These are phyloP conservation scores for Dianthus caryophyllus DNA, from an alignment of 148 eudicot species.

Conservation along the genomic window DNA sequence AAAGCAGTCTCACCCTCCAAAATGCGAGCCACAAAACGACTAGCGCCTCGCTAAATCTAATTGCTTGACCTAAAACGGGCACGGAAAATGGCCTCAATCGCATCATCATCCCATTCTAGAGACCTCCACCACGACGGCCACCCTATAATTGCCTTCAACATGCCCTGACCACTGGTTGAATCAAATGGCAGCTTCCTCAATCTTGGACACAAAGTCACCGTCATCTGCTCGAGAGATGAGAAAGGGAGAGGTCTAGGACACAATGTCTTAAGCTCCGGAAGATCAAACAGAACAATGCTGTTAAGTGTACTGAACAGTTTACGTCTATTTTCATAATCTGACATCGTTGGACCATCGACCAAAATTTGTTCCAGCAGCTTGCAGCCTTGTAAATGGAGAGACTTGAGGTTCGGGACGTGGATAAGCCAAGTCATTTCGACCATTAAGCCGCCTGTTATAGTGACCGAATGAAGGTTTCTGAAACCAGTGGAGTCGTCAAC, in stretches of 20 bases:
- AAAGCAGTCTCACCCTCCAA: too few relatives aligned
- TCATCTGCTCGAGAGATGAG: conserved; percentile 18
- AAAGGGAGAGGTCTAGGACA: conserved; percentile 21
- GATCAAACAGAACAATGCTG: conserved; percentile 20
- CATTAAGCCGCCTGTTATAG: conserved; percentile 13
- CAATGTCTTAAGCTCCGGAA: conserved; percentile 12
- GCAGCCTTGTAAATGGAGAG: conserved; percentile 14
- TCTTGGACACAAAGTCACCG: conserved; percentile 20
- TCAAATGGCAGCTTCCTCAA: conserved; percentile 15
- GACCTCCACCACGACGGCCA: conserved; percentile 25
- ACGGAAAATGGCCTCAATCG: conserved; percentile 11
- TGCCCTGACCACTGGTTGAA: conserved; percentile 6
- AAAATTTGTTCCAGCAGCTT: conserved; percentile 10
- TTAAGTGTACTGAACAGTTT: conserved; percentile 10
- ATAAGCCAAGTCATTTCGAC: conserved; percentile 16
- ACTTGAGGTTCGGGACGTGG: conserved; percentile 10
- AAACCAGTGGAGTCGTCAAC: not conserved
- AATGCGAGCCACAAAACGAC: too few relatives aligned
- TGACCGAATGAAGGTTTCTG: conserved; percentile 8
- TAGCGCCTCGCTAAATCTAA: not conserved
- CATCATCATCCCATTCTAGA: conserved; percentile 20
- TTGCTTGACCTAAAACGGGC: conserved; percentile 20
- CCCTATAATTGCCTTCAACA: conserved; percentile 16
- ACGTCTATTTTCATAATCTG: conserved; percentile 8
- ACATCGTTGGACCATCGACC: conserved; percentile 3